Conservation (phyloP, 129 eudicot genomes). For the Pittosporum tobira region DNA sequence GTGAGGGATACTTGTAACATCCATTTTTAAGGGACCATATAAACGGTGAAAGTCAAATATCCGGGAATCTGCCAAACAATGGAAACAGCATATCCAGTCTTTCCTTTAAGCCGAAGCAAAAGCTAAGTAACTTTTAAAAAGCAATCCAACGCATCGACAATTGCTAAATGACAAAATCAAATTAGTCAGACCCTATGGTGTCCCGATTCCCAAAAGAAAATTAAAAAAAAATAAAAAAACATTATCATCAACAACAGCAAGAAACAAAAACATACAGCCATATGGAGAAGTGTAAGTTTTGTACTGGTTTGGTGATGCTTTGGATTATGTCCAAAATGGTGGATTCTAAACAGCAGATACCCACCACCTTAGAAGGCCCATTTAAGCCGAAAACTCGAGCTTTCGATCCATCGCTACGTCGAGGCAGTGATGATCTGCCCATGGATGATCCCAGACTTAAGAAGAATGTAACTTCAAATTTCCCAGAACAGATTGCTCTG, state of each 20-base stretch:
- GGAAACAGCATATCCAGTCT: too few relatives aligned
- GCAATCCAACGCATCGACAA: too few relatives aligned
- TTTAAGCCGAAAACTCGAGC: slow-evolving; percentile 61
- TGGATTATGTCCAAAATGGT: not conserved
- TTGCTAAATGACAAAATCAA: too few relatives aligned
- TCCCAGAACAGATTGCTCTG: slow-evolving; percentile 84
- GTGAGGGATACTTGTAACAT: too few relatives aligned
- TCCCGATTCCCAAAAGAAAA: too few relatives aligned
- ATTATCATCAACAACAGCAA: not conserved
- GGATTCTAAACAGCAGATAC: slow-evolving; percentile 26
- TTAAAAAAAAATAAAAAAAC: too few relatives aligned
- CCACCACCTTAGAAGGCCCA: slow-evolving; percentile 88
- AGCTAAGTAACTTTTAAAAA: too few relatives aligned
- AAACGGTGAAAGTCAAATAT: too few relatives aligned
- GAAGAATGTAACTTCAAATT: slow-evolving; percentile 49
- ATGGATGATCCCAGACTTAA: slow-evolving; percentile 65
- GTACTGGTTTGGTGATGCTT: not conserved
- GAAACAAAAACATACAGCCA: not conserved
- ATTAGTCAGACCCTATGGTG: too few relatives aligned
- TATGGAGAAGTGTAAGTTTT: slow-evolving; percentile 10
- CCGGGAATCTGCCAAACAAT: too few relatives aligned
- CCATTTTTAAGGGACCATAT: too few relatives aligned
- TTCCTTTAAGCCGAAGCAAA: too few relatives aligned
- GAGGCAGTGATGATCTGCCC: slow-evolving; percentile 74
- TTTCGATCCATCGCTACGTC: slow-evolving; percentile 57